A percentile compares a stretch with the other conserved stretches of the same genome.
Conservation (phyloP, 2,329 filamentous ascomycete genomes). For the Fusarium oxysporum region DNA sequence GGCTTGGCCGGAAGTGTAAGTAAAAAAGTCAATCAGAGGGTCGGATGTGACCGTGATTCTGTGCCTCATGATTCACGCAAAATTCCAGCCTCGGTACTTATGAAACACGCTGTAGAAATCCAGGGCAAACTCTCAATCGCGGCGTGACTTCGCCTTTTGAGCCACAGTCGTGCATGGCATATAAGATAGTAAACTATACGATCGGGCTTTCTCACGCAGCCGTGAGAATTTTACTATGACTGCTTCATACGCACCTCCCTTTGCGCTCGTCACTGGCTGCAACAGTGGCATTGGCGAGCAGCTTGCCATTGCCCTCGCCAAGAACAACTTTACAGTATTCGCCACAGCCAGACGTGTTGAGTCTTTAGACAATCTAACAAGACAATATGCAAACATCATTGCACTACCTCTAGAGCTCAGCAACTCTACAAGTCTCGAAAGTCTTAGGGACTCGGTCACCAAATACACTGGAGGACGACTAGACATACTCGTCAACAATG, state of each 20-base stretch:
- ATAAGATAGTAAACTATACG: background rate
- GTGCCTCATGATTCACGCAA: background rate
- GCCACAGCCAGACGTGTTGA: background rate
- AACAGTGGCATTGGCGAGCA: background rate
- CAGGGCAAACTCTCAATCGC: rapidly evolving
- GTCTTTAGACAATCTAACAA: background rate
- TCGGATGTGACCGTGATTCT: background rate
- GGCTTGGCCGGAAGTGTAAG: too few species aligned
- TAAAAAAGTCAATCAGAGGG: too few species aligned
- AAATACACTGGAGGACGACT: background rate
- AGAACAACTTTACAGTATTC: background rate
- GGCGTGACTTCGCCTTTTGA: background rate
- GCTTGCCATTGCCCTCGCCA: background rate
- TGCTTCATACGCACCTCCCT: rapidly evolving
- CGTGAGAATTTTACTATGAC: rapidly evolving
- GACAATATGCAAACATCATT: background rate
- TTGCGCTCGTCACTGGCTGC: background rate
- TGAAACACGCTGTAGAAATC: rapidly evolving
- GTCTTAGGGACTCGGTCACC: background rate
- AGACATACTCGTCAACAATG: background rate
- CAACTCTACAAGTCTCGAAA: rapidly evolving
- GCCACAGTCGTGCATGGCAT: background rate
- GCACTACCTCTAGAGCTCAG: background rate
- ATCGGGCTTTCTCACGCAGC: rapidly evolving
- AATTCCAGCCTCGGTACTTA: background rate